Evolutionary conservation across 1,284 basidiomycete genomes (phyloP).

Genomic region (Ceraceosorus bombacis): DNA sequence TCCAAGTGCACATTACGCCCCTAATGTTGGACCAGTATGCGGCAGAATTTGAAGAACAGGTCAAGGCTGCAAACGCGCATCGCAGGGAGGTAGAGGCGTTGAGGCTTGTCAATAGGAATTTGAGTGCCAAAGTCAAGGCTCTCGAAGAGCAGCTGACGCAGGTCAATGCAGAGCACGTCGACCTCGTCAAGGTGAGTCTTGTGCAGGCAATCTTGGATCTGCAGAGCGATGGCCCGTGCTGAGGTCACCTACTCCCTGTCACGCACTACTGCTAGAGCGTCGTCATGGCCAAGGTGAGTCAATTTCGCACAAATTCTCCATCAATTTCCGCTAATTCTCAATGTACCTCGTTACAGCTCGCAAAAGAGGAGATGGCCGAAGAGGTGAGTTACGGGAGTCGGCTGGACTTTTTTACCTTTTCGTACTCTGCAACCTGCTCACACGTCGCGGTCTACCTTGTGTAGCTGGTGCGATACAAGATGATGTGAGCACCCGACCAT

Average conservation of each 20-base stretch:
- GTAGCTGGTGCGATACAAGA: conserved; percentile 40
- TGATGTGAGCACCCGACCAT: conserved; percentile 24
- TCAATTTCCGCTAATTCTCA: no score
- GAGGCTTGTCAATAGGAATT: conserved; percentile 41
- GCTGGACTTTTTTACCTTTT: neutral
- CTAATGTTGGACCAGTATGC: conserved; percentile 38
- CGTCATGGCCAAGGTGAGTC: conserved; percentile 28
- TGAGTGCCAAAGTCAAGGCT: conserved; percentile 33
- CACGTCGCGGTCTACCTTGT: neutral
- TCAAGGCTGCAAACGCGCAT: conserved; percentile 37
- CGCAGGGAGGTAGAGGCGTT: conserved; percentile 41
- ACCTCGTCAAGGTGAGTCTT: conserved; percentile 32
- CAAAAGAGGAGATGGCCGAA: conserved; percentile 47
- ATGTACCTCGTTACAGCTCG: conserved; percentile 13
- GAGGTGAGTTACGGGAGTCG: conserved; percentile 9
- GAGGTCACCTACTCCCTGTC: neutral
- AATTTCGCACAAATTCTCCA: neutral
- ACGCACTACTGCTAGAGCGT: conserved; percentile 14
- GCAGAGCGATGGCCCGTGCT: conserved; percentile 3
- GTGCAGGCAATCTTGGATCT: neutral
- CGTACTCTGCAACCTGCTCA: neutral
- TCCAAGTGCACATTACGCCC: conserved; percentile 38
- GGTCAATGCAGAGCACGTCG: conserved; percentile 42
- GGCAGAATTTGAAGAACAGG: conserved; percentile 41
- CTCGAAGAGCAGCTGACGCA: conserved; percentile 38